Conservation (phyloP, 2,329 filamentous ascomycete species). For the Hansfordia pulvinata region DNA sequence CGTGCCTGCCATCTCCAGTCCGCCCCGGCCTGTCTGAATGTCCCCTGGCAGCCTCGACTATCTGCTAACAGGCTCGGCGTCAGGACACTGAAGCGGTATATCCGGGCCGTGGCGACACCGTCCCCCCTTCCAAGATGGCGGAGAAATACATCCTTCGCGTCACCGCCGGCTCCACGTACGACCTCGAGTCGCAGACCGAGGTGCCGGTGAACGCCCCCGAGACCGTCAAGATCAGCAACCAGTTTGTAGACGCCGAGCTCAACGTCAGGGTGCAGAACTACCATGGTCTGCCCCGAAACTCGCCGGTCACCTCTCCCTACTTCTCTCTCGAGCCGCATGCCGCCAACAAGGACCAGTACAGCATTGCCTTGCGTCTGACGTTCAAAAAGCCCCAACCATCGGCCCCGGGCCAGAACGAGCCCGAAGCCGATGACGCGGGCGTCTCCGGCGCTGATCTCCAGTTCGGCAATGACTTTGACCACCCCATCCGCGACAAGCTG, state of each 20-base stretch:
- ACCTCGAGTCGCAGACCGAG: constrained; percentile 54
- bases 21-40: too few species aligned
- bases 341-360: constrained; percentile 64
- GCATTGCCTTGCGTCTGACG: constrained; percentile 65
- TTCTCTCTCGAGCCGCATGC: constrained; percentile 59
- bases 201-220: constrained; percentile 63
- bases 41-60: too few species aligned
- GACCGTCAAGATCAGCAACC: constrained; percentile 47
- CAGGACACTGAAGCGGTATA: too few species aligned
- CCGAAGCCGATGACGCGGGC: constrained; percentile 19
- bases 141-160: constrained; percentile 70
- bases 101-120: too few species aligned
- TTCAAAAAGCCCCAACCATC: constrained; percentile 37
- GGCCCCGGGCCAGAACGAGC: constrained; percentile 4
- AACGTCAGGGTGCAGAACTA: constrained; percentile 60
- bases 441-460: constrained; percentile 63
- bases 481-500: constrained; percentile 72
- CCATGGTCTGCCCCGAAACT: constrained; percentile 55
- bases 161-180: constrained; percentile 68
- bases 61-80: too few species aligned
- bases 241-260: constrained; percentile 52
- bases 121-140: constrained; percentile 31
- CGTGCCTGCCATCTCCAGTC: too few species aligned
- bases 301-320: constrained; percentile 61
- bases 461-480: constrained; percentile 92